Conservation (phyloP, 306 rosid species). For the Vicia faba region DNA sequence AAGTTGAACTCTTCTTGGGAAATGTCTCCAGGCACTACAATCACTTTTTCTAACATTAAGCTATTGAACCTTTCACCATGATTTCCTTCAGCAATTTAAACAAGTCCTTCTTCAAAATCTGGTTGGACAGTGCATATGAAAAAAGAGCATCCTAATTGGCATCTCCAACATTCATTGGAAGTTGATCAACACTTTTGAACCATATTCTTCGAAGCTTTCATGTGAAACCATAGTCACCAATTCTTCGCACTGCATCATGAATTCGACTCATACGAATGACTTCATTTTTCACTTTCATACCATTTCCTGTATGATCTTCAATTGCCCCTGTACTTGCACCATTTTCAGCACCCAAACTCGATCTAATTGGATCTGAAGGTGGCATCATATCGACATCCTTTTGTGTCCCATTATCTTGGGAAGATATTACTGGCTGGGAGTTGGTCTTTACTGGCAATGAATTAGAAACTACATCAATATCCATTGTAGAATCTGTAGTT, state of each 20-base stretch:
- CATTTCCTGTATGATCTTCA: constrained; percentile 51
- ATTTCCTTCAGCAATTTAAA: constrained; percentile 60
- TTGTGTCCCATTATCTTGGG: constrained; percentile 43
- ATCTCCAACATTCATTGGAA: constrained; percentile 58
- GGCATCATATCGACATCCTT: constrained; percentile 43
- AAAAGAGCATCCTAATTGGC: constrained; percentile 55
- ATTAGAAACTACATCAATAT: constrained; percentile 52
- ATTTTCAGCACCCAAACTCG: constrained; percentile 47
- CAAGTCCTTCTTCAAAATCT: constrained; percentile 69
- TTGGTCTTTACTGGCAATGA: constrained; percentile 41
- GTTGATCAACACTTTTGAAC: constrained; percentile 56
- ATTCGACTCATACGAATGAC: too few species aligned
- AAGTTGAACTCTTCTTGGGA: constrained; percentile 53
- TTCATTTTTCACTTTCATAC: constrained; percentile 44
- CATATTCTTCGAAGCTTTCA: constrained; percentile 56
- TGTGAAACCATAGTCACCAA: constrained; percentile 53
- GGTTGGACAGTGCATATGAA: too few species aligned
- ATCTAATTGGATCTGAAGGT: constrained; percentile 44
- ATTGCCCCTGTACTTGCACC: constrained; percentile 55
- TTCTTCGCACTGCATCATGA: too few species aligned
- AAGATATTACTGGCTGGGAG: constrained; percentile 35
- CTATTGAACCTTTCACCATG: constrained; percentile 47
- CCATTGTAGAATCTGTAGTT: constrained; percentile 45
- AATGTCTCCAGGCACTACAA: constrained; percentile 62
- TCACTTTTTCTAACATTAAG: constrained; percentile 52